Conservation (phyloP, 2,329 filamentous ascomycete species). For the Scytalidium lignicola region DNA sequence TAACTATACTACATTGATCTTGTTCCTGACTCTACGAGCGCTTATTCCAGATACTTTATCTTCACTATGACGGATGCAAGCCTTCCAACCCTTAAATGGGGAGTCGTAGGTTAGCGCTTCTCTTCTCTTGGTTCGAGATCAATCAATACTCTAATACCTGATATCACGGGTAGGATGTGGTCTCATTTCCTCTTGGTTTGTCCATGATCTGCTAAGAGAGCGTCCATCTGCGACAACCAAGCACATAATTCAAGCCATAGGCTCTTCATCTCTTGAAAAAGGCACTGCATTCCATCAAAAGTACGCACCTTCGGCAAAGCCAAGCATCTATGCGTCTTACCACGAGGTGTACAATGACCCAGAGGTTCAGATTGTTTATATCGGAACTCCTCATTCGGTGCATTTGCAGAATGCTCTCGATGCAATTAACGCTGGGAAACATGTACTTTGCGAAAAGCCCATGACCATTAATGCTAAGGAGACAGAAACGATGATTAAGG, state of each 20-base stretch:
- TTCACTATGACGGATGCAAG: too few species aligned
- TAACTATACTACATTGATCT: too few species aligned
- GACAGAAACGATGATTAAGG: conserved; percentile 49
- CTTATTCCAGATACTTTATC: too few species aligned
- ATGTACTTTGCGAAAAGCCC: conserved; percentile 65
- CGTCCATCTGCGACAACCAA: not conserved
- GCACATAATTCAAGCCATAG: not conserved
- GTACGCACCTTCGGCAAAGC: conserved; percentile 35
- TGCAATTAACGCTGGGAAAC: conserved; percentile 56
- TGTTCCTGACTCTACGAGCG: too few species aligned
- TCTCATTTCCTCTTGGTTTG: conserved; percentile 1
- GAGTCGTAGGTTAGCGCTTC: too few species aligned
- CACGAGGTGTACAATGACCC: conserved; percentile 56
- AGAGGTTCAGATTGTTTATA: conserved; percentile 61
- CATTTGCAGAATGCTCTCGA: conserved; percentile 63
- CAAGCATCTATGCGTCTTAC: conserved; percentile 49
- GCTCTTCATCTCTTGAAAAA: not conserved
- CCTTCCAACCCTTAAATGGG: too few species aligned
- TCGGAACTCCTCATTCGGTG: conserved; percentile 64
- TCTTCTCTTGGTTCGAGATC: too few species aligned
- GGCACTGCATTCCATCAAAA: not conserved
- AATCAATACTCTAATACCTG: too few species aligned
- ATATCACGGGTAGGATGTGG: too few species aligned
- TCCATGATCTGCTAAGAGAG: not conserved
- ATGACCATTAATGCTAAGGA: conserved; percentile 64